These are phyloP conservation scores for Pyrus hybrid DNA, from an alignment of 331 rosid species.

Conservation along the genomic window DNA sequence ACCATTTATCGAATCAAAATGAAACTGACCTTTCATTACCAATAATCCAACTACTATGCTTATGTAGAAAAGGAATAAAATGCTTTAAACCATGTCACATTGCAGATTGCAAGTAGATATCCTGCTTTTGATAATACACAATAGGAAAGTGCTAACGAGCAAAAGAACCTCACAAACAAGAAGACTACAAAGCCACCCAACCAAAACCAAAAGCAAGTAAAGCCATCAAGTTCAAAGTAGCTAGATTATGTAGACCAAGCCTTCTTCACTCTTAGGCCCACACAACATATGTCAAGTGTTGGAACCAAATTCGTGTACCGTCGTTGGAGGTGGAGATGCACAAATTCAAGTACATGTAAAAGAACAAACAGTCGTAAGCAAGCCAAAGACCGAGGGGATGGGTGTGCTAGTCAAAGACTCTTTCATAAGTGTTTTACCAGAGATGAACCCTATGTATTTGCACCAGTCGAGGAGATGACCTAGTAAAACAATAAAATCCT, in stretches of 20 bases:
- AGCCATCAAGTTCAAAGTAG: too few relatives aligned
- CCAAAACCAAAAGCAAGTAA: background rate
- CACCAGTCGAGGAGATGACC: too few relatives aligned
- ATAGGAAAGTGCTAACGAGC: background rate
- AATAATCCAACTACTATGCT: background rate
- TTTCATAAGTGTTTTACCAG: too few relatives aligned
- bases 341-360: too few relatives aligned
- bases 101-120: background rate
- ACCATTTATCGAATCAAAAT: background rate
- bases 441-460: too few relatives aligned
- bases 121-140: too few relatives aligned
- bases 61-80: background rate
- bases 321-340: too few relatives aligned
- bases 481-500: too few relatives aligned
- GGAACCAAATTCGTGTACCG: too few relatives aligned
- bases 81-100: background rate
- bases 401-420: too few relatives aligned
- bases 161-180: background rate
- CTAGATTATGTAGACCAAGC: background rate
- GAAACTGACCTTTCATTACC: background rate
- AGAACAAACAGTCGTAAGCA: too few relatives aligned
- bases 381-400: too few relatives aligned
- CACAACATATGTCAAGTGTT: background rate
- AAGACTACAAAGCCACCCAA: background rate
- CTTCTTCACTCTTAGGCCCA: background rate